Conservation (phyloP, 2,329 filamentous ascomycete genomes). For the Aspergillus nomiae region DNA sequence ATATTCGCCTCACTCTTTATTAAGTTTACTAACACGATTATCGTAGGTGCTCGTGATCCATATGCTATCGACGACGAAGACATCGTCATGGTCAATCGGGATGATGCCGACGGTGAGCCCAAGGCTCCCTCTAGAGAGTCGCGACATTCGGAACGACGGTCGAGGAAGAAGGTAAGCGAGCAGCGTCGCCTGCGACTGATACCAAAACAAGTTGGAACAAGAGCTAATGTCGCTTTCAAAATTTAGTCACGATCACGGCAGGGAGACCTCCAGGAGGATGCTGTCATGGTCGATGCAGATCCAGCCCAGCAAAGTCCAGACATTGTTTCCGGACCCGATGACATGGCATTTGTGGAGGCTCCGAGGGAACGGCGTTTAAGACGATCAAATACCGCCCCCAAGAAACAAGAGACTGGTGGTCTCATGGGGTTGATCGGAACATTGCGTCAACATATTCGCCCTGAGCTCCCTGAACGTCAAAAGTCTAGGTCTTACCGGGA, state of each 20-base stretch:
- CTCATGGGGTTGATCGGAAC: conserved; percentile 66
- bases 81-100: conserved; percentile 59
- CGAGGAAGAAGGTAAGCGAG: conserved; percentile 40
- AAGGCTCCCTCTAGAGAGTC: conserved; percentile 38
- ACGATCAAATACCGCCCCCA: conserved; percentile 64
- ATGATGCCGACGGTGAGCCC: conserved; percentile 38
- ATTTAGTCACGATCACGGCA: conserved; percentile 35
- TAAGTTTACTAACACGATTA: conserved; percentile 4
- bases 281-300: conserved; percentile 57
- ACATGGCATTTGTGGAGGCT: conserved; percentile 54
- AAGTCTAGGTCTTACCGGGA: conserved; percentile 42
- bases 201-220: neutral
- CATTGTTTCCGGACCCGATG: conserved; percentile 51
- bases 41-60: conserved; percentile 51
- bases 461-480: conserved; percentile 38
- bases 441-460: conserved; percentile 34
- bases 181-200: neutral
- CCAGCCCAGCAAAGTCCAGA: conserved; percentile 48
- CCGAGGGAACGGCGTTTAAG: conserved; percentile 56
- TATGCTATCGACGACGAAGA: conserved; percentile 68
- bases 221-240: neutral
- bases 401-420: conserved; percentile 58
- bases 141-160: conserved; percentile 35
- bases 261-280: conserved; percentile 48
- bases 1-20: neutral